Evolutionary conservation across 2,329 filamentous ascomycete species (phyloP).

Genomic region (Colletotrichum lini): DNA sequence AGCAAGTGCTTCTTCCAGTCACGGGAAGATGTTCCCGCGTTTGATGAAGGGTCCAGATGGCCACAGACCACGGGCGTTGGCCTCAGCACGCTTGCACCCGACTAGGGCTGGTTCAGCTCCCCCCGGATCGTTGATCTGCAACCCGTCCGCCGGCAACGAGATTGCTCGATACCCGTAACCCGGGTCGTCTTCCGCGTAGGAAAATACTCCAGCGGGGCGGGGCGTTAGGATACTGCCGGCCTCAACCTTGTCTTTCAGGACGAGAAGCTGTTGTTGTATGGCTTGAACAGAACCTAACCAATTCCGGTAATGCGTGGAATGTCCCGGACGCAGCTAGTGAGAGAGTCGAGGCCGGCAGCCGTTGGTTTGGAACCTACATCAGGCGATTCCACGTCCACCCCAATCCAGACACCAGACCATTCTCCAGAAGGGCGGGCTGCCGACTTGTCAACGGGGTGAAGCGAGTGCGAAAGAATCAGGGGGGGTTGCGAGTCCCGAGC

Average conservation of each 20-base stretch:
- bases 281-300: background rate
- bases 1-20: background rate
- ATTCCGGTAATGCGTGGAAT: slow-evolving; percentile 20
- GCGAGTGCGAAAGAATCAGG: slow-evolving; percentile 19
- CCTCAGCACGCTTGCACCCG: background rate
- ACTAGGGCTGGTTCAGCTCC: background rate
- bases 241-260: background rate
- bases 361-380: slow-evolving; percentile 21
- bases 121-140: slow-evolving; percentile 15
- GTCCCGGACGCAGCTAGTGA: background rate
- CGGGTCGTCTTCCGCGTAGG: slow-evolving; percentile 12
- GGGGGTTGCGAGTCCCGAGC: background rate
- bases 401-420: background rate
- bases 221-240: background rate
- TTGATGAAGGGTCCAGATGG: background rate
- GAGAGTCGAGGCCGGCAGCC: background rate
- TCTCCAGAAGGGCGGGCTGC: background rate
- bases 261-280: background rate
- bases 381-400: background rate
- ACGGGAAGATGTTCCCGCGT: too few relatives aligned
- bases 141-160: slow-evolving; percentile 8
- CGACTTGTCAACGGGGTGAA: slow-evolving; percentile 1
- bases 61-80: background rate
- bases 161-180: slow-evolving; percentile 4
- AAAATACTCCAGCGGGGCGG: background rate